Evolutionary conservation across 2,329 filamentous ascomycete genomes (phyloP), one percentile per base, ranked within the genome.

Genomic region (Pestalotiopsis sp.): DNA sequence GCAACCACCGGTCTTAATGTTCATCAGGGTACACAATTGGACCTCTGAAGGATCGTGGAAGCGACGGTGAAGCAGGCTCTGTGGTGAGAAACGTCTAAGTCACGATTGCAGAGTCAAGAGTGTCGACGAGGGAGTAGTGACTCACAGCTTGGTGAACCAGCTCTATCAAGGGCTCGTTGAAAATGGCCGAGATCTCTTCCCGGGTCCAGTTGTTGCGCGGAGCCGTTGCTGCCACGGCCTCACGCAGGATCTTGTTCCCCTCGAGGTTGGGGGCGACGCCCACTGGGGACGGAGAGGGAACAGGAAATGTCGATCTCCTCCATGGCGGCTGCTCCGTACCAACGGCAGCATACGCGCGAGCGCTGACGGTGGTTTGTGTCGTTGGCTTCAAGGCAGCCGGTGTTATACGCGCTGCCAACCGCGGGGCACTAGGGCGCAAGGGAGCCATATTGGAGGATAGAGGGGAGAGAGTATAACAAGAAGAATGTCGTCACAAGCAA

Each of bases 1-100:
- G 82, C 94, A 97, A 62, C 94, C 94, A 67, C 94, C 94, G 9
- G 93, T 97, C 80, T 97, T 97, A 85, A 97, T 97, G 85, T 97
- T 97, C 93, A 97, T 97, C 69, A 97, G 86, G 0, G 94, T 97
- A 84, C 94, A 97, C 81, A 97, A 92, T 81, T 97, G 94, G 71
- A 97, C 93, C 36, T 93, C 91, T 61, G 90, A 86, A 6, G 94
- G 93, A 76, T 93, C 88, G 82, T 97, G 94, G 84, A 97, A 97
- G 74, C 92, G 91, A 60, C 93, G 91, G 81, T 97, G 94, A 68
- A 97, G 83, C 45, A 86, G 88, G 72, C 89, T 90, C 93, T 96
- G 45, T n/a, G 4, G 45, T 52, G 31, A 52, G 27, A 12, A 20
- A 66, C 66, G 68, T 60, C 66, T 70, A 65, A 69, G 69, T 9